Conservation (phyloP, 2,329 filamentous ascomycete species). For the Pseudocercospora cruenta region DNA sequence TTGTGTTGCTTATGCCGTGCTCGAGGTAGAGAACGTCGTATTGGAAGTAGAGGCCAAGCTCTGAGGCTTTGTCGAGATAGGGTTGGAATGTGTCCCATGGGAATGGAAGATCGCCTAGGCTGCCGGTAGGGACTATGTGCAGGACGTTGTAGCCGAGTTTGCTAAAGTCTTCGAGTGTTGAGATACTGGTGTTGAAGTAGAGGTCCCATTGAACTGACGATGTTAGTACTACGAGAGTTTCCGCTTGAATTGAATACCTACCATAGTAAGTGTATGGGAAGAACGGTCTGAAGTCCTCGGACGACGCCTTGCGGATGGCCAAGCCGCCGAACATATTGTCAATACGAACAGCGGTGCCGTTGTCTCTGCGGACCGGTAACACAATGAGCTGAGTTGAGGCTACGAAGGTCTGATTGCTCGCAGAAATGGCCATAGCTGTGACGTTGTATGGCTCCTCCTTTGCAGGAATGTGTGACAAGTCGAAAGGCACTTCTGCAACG, state of each 20-base stretch:
- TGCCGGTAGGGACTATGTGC: slow-evolving; percentile 40
- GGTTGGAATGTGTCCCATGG: slow-evolving; percentile 43
- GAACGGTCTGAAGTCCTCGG: slow-evolving; percentile 40
- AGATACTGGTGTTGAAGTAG: slow-evolving; percentile 35
- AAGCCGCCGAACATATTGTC: slow-evolving; percentile 52
- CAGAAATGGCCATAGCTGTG: slow-evolving; percentile 38
- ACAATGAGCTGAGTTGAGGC: slow-evolving; percentile 42
- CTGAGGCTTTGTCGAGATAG: slow-evolving; percentile 49
- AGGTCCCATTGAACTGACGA: slow-evolving; percentile 40
- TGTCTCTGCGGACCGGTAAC: slow-evolving; percentile 44
- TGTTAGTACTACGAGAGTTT: too few relatives aligned
- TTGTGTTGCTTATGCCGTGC: slow-evolving; percentile 42
- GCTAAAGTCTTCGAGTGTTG: slow-evolving; percentile 44
- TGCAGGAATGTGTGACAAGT: not conserved
- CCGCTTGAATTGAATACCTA: not conserved
- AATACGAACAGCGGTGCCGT: slow-evolving; percentile 49
- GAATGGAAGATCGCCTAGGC: slow-evolving; percentile 40
- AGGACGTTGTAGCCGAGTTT: slow-evolving; percentile 52
- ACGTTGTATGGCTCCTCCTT: slow-evolving; percentile 40
- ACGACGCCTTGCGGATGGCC: slow-evolving; percentile 41
- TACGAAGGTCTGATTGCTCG: slow-evolving; percentile 40
- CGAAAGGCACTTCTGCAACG: not conserved
- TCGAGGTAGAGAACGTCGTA: slow-evolving; percentile 50
- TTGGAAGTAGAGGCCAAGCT: slow-evolving; percentile 51
- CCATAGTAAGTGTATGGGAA: slow-evolving; percentile 52